phyloP scores from a whole-genome alignment of 2,329 filamentous ascomycete species.

The Sclerotinia borealis region DNA sequence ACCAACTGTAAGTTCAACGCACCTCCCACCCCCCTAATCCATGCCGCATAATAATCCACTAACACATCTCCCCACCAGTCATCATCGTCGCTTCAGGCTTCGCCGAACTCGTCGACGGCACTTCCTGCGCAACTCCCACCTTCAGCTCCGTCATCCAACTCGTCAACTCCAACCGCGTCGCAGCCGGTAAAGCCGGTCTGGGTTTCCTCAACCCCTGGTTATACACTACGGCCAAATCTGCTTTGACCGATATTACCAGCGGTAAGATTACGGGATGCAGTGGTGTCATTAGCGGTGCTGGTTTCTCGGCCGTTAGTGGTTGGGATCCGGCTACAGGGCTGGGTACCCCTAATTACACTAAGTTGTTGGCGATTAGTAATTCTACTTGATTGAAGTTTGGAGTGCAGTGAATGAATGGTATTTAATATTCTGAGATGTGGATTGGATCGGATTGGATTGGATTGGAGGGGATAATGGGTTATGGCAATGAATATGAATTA shows the following conservation, averaged over 20 bases:
- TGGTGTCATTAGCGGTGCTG: constrained; percentile 17
- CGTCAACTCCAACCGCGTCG: constrained; percentile 55
- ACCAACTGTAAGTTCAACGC: constrained; percentile 39
- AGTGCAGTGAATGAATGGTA: too few relatives aligned
- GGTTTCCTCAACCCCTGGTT: constrained; percentile 43
- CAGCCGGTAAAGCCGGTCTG: constrained; percentile 40
- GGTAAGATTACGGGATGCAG: constrained; percentile 37
- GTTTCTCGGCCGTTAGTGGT: constrained; percentile 21
- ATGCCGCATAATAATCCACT: not conserved
- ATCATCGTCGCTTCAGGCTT: constrained; percentile 33
- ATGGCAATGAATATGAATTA: constrained; percentile 1
- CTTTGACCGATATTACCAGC: constrained; percentile 37
- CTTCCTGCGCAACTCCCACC: constrained; percentile 49
- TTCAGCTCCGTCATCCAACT: constrained; percentile 53
- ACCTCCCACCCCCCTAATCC: not conserved
- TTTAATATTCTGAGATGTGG: too few relatives aligned
- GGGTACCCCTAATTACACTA: constrained; percentile 37
- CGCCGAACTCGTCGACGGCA: constrained; percentile 41
- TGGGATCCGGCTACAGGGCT: constrained; percentile 44
- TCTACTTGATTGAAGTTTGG: constrained; percentile 9
- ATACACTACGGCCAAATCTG: constrained; percentile 34
- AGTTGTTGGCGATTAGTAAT: constrained; percentile 18
- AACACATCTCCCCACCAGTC: constrained; percentile 26
- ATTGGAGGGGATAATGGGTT: not conserved
- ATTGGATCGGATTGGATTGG: not conserved